Base-by-base conservation (phyloP, 139 green algal genomes). In the Marvania coccoides region DNA sequence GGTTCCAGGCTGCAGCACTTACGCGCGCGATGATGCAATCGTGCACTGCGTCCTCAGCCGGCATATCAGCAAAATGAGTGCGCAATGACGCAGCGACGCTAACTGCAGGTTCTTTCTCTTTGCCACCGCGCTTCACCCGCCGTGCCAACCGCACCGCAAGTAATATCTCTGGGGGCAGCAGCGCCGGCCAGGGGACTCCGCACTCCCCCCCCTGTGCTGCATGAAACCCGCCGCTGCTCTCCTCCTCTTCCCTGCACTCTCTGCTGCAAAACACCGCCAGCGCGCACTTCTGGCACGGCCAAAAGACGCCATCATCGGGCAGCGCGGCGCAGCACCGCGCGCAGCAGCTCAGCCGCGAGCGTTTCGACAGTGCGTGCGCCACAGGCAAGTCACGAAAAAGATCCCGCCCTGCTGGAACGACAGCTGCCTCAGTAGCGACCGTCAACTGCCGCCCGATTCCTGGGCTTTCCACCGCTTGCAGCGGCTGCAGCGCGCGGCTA, bases 151-250 rank as follows among this genome's bases (percentile, higher is more conserved):
- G 53, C 13, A 61, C 46, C 28, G 77, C 77, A 10, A 80, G 67
- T 14, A 85, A 35, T 7, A 70, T 70, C 29, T 81, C 66, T 9
- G 63, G 38, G 4, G 80, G 80, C 42, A 87, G 63, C 47, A 87
- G 35, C 24, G 59, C 36, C 0, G 56, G 15, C 80, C 80, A 87
- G 12, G 74, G 55, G 5, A 82, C 35, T n/a, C 80, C 61, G 60
- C 80, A 87, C 65, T 87, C 74, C 4, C 57, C 29, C 14, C 77
- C 71, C 12, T 63, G 54, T 1, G 39, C 42, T 10, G 23, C 31
- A 68, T 85, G 75, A 28, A 59, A 76, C 1, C 30, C 2, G 29
- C 80, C 69, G 1, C n/a, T n/a, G n/a, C n/a, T n/a, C n/a, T n/a
- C n/a, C 19, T 12, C 38, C 0, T 40, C 19, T 28, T 51, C 31